Percentiles rank a stretch among this genome's conserved stretches.
Evolutionary conservation across 2,329 filamentous ascomycete species (phyloP).

Genomic region (Nemania sp.): DNA sequence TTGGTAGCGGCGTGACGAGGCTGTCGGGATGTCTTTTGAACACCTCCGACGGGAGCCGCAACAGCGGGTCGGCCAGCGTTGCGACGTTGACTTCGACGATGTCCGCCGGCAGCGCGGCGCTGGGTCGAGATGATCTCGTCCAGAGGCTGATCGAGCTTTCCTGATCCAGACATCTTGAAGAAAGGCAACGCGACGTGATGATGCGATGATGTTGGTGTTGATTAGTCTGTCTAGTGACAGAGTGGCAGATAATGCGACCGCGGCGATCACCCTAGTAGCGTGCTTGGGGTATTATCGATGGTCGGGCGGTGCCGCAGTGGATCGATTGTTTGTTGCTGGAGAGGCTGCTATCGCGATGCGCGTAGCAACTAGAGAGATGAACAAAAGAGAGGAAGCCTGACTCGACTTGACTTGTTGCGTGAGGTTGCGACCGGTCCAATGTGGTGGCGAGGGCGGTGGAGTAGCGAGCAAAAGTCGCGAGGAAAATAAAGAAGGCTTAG

Average conservation of each 20-base stretch:
- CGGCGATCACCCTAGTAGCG: neutral
- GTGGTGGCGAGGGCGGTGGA: neutral
- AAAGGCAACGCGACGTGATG: conserved; percentile 46
- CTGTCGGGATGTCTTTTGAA: conserved; percentile 75
- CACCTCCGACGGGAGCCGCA: conserved; percentile 77
- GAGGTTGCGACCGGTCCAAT: conserved; percentile 2
- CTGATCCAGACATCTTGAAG: conserved; percentile 69
- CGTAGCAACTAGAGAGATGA: neutral
- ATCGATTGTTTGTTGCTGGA: conserved; percentile 3
- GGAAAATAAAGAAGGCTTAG: conserved; percentile 26
- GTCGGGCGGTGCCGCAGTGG: conserved; percentile 5
- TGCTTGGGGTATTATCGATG: neutral
- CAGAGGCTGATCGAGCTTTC: conserved; percentile 94
- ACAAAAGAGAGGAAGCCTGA: conserved; percentile 7
- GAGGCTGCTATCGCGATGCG: neutral
- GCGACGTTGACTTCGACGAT: conserved; percentile 55
- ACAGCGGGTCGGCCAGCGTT: conserved; percentile 57
- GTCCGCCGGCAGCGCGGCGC: conserved; percentile 59
- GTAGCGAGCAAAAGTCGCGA: conserved; percentile 1
- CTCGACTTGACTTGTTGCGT: conserved; percentile 16
- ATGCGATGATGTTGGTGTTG: conserved; percentile 29
- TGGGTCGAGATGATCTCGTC: conserved; percentile 92
- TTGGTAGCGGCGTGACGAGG: conserved; percentile 62
- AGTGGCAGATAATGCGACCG: conserved; percentile 10
- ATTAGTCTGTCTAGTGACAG: conserved; percentile 27